Conservation (phyloP, 345 rosid species). For the Heritiera fomes region DNA sequence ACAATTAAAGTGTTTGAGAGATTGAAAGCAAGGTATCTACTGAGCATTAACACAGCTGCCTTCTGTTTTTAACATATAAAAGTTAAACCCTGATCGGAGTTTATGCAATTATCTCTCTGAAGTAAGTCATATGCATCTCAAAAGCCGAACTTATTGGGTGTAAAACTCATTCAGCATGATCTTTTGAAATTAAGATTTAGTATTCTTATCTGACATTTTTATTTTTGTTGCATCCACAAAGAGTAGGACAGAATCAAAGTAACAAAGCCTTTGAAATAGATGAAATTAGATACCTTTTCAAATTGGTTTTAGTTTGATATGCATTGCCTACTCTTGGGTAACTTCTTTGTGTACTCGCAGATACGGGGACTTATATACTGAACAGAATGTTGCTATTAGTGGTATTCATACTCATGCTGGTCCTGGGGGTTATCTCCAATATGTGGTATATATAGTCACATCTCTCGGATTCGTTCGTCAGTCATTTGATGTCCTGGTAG, state of each 20-base stretch:
- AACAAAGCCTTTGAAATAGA: not conserved
- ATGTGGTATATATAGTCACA: constrained; percentile 78
- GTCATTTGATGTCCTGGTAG: constrained; percentile 90
- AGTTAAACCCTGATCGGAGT: not conserved
- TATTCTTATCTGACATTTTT: not conserved
- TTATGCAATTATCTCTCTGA: not conserved
- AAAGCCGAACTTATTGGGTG: not conserved
- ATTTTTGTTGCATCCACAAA: not conserved
- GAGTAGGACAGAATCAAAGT: not conserved
- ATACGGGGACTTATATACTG: constrained; percentile 84
- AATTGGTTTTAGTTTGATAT: not conserved
- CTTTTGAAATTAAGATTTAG: constrained; percentile 1
- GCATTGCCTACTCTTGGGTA: not conserved
- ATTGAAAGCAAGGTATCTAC: constrained; percentile 71
- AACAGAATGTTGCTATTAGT: constrained; percentile 85
- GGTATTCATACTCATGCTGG: constrained; percentile 99
- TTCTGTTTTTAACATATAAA: not conserved
- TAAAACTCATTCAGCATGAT: not conserved
- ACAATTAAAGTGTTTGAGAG: constrained; percentile 85
- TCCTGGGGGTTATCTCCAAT: constrained; percentile 97
- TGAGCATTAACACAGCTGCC: not conserved
- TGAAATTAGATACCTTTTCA: not conserved
- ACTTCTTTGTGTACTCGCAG: constrained; percentile 41
- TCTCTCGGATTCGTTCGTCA: constrained; percentile 95
- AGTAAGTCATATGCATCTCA: not conserved